phyloP scores from a whole-genome alignment of 1,139 yeast species.

The Trichomonascaceae sp. region DNA sequence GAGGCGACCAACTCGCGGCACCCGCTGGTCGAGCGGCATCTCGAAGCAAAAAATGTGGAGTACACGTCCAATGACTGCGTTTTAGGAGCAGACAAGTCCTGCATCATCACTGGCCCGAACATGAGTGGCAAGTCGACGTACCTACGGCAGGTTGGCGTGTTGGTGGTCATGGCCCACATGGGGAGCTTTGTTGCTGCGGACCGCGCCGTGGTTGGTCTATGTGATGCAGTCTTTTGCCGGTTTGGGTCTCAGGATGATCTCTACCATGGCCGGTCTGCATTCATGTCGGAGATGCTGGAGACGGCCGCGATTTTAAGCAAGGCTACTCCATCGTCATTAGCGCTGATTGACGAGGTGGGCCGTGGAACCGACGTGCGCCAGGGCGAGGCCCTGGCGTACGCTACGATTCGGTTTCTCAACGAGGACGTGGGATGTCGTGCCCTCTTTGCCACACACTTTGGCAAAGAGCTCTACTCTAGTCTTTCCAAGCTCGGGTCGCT shows the following conservation, averaged over 20 bases:
- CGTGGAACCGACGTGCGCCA: conserved; percentile 87
- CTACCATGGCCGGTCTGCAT: conserved; percentile 76
- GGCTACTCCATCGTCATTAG: conserved; percentile 67
- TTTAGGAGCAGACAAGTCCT: conserved; percentile 21
- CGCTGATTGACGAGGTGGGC: conserved; percentile 92
- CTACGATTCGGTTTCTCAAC: conserved; percentile 52
- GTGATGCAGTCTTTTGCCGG: conserved; percentile 77
- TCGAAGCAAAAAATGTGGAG: conserved; percentile 25
- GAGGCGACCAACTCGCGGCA: not conserved
- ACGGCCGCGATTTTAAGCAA: conserved; percentile 65
- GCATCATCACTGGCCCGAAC: conserved; percentile 91
- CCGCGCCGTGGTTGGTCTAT: conserved; percentile 59
- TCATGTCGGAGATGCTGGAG: conserved; percentile 96
- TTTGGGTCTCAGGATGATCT: conserved; percentile 84
- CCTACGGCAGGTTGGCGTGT: conserved; percentile 75
- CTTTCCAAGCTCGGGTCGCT: no score
- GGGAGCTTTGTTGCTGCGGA: conserved; percentile 84
- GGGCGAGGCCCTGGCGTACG: conserved; percentile 84
- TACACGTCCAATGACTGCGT: conserved; percentile 58
- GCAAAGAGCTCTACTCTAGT: conserved; percentile 57
- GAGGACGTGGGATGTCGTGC: conserved; percentile 53
- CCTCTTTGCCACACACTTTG: conserved; percentile 93
- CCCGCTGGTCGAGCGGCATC: not conserved
- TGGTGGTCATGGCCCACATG: conserved; percentile 78
- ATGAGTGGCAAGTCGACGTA: conserved; percentile 97